Base-by-base conservation (phyloP, 352 stramenopile species). In the Phytopythium mirpurense region DNA sequence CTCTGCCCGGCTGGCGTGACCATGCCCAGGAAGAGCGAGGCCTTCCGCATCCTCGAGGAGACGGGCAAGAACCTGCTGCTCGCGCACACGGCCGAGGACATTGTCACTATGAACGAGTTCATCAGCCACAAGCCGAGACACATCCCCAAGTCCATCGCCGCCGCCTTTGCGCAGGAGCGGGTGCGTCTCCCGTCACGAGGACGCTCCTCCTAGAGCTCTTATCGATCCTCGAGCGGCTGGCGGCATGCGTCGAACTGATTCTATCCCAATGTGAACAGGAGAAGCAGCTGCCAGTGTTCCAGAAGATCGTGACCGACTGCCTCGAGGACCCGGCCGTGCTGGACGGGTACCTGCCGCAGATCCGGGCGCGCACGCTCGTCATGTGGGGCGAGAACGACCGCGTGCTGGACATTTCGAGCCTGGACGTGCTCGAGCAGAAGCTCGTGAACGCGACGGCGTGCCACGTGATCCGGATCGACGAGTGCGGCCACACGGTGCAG, bases 311-410 rank as follows among this genome's bases (percentile, higher is more conserved):
- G 3, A 21, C 43, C 0, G 80, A 88, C 56, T 75, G 68, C n/a
- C 47, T 85, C 27, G 51, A 64, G 24, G 67, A 88, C 32, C 74
- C 63, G 31, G 81, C 73, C 1, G 59, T 88, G 24, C 57, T 91
- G 24, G 80, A 91, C 48, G 62, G 84, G n/a, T 57, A 80, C 14
- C 49, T 91, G 18, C 71, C 74, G 11, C 56, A 56, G 19, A 91
- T 91, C 57, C 63, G 60, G 5, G 68, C 67, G 7, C 78, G 68
- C 43, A 82, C 71, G 36, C 56, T 88, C 14, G 68, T 91, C 4
- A 78, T 91, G 60, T 91, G 77, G 80, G 80, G 80, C 45, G 75
- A 86, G 44, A 65, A 86, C 41, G 80, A 91, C 38, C 71, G 69
- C 50, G 70, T 91, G 12, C 53, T 91, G 12, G 78, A 88, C 51